phyloP scores from a whole-genome alignment of 2,329 filamentous ascomycete genomes.

The Blumeria graminis region DNA sequence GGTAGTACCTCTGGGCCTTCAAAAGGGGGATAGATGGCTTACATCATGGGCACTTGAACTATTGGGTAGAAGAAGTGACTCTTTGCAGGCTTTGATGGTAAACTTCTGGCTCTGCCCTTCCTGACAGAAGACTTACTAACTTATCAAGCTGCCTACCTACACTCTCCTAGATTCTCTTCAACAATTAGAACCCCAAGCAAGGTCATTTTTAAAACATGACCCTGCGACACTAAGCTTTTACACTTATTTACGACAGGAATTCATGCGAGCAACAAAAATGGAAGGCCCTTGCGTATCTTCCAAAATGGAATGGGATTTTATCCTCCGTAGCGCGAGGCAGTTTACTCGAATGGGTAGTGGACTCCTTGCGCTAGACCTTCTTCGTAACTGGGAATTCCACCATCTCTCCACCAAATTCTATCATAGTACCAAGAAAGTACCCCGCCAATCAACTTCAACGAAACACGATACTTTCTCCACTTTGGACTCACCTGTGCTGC shows the following conservation, averaged over 20 bases:
- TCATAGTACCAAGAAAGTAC: slow-evolving; percentile 20
- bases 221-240: slow-evolving; percentile 76
- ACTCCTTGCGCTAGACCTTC: slow-evolving; percentile 62
- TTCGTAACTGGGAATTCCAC: slow-evolving; percentile 64
- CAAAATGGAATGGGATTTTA: slow-evolving; percentile 66
- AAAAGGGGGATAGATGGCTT: slow-evolving; percentile 76
- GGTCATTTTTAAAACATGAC: slow-evolving; percentile 71
- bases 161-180: slow-evolving; percentile 44
- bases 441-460: slow-evolving; percentile 21
- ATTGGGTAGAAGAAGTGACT: slow-evolving; percentile 56
- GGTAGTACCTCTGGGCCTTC: slow-evolving; percentile 51
- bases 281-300: slow-evolving; percentile 30
- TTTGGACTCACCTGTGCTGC: slow-evolving; percentile 37
- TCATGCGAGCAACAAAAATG: slow-evolving; percentile 58
- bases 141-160: slow-evolving; percentile 45
- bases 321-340: slow-evolving; percentile 60
- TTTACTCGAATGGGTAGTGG: slow-evolving; percentile 91
- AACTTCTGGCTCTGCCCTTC: slow-evolving; percentile 14
- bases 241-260: slow-evolving; percentile 58
- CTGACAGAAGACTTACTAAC: slow-evolving; percentile 5
- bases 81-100: slow-evolving; percentile 62
- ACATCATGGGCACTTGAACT: slow-evolving; percentile 94
- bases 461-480: slow-evolving; percentile 53
- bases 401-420: slow-evolving; percentile 16
- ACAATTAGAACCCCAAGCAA: slow-evolving; percentile 46